Evolutionary conservation across 192 early-diverging fungal genomes (phyloP).

Genomic region (Phycomyces nitens): DNA sequence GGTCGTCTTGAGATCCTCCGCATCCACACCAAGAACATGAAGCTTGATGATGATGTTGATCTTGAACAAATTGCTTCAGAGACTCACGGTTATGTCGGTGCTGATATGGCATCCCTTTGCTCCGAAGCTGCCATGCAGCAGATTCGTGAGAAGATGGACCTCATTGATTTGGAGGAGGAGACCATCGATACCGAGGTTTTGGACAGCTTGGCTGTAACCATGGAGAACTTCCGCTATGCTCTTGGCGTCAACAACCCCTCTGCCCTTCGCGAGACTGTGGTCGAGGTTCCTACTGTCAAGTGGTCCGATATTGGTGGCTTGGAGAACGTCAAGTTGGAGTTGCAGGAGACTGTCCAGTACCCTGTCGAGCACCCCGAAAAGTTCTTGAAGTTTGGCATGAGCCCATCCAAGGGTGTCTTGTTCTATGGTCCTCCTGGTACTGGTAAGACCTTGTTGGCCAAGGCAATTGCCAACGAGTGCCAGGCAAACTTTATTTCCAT

Average conservation of each 20-base stretch:
- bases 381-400: constrained; percentile 99
- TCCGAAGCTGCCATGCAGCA: constrained; percentile 99
- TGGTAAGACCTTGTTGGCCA: constrained; percentile 97
- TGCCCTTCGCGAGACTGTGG: constrained; percentile 97
- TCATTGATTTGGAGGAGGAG: constrained; percentile 97
- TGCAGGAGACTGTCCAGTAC: constrained; percentile 98
- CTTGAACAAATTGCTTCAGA: constrained; percentile 95
- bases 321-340: constrained; percentile 96
- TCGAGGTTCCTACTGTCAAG: constrained; percentile 91
- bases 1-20: constrained; percentile 97
- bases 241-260: constrained; percentile 94
- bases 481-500: constrained; percentile 99
- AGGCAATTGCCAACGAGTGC: constrained; percentile 99
- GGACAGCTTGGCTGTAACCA: constrained; percentile 91
- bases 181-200: constrained; percentile 97
- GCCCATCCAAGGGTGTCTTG: constrained; percentile 93
- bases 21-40: constrained; percentile 99
- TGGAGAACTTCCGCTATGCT: constrained; percentile 95
- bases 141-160: constrained; percentile 99
- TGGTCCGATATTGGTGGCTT: constrained; percentile 98
- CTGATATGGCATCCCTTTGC: constrained; percentile 95
- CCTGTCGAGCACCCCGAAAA: constrained; percentile 99
- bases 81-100: constrained; percentile 97
- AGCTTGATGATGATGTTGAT: constrained; percentile 94
- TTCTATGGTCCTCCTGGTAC: constrained; percentile 99